Evolutionary conservation across 176 grass and related monocot genomes (phyloP).

Genomic region (Oryza brachyantha): DNA sequence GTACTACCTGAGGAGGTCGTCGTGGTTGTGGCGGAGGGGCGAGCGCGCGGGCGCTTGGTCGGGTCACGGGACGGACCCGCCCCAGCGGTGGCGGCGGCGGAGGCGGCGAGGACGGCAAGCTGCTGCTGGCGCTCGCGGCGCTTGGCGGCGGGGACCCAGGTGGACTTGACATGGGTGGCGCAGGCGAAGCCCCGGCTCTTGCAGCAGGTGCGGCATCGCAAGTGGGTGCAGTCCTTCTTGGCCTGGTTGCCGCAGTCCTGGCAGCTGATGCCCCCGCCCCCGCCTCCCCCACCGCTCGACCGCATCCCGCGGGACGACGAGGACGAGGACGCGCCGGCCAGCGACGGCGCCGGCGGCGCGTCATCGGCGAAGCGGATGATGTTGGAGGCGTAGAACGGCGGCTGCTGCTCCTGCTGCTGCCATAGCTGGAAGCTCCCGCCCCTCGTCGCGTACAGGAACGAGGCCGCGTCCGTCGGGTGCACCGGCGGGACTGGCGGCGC

Average conservation of each 20-base stretch:
- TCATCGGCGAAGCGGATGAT: constrained; percentile 82
- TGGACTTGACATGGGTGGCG: constrained; percentile 83
- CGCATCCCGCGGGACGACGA: constrained; percentile 31
- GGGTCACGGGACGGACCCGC: constrained; percentile 41
- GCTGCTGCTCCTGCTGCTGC: constrained; percentile 62
- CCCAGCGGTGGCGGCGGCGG: constrained; percentile 3
- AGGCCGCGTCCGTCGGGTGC: constrained; percentile 46
- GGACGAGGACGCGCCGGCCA: constrained; percentile 26
- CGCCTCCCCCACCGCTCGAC: not conserved
- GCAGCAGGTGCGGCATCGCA: constrained; percentile 93
- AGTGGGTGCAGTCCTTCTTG: constrained; percentile 87
- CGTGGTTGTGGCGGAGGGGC: constrained; percentile 23
- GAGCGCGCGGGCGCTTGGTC: constrained; percentile 39
- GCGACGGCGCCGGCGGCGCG: constrained; percentile 13
- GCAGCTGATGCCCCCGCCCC: constrained; percentile 53
- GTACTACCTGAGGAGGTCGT: constrained; percentile 72
- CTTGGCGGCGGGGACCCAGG: constrained; percentile 88
- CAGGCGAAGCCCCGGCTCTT: constrained; percentile 84
- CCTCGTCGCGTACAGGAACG: constrained; percentile 54
- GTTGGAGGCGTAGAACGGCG: constrained; percentile 56
- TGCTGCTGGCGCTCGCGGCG: constrained; percentile 87
- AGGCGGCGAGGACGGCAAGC: constrained; percentile 38
- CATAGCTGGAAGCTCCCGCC: constrained; percentile 75
- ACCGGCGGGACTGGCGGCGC: constrained; percentile 28
- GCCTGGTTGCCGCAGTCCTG: constrained; percentile 99